Evolutionary conservation across 768 basidiomycete species (phyloP).

Genomic region (Tulasnella sp.): DNA sequence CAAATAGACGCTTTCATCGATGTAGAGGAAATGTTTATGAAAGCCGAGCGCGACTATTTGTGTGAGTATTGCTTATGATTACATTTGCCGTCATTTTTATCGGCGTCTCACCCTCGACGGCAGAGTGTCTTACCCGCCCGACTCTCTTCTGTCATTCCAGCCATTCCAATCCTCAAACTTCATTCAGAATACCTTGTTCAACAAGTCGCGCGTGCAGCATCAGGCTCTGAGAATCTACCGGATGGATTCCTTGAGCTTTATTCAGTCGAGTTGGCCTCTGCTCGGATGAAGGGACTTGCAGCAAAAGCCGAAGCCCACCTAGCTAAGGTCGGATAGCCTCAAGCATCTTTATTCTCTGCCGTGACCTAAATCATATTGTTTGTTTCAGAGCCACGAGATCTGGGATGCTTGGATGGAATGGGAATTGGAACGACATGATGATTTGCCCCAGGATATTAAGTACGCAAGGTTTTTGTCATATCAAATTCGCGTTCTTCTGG

Average conservation of each 20-base stretch:
- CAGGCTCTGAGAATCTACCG: background rate
- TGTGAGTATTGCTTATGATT: background rate
- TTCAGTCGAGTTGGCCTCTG: conserved; percentile 2
- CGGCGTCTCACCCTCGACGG: background rate
- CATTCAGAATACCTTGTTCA: conserved; percentile 20
- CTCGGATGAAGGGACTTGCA: conserved; percentile 40
- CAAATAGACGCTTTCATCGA: conserved; percentile 15
- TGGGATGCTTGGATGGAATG: conserved; percentile 74
- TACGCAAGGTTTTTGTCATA: background rate
- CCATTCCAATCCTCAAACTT: conserved; percentile 27
- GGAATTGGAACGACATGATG: conserved; percentile 57
- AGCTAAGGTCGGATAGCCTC: conserved; percentile 49
- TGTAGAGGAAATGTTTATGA: conserved; percentile 25
- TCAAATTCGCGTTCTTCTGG: background rate
- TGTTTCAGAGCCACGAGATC: conserved; percentile 57
- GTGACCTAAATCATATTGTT: background rate
- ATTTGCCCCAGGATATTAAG: background rate
- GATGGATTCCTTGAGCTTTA: conserved; percentile 20
- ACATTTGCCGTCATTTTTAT: background rate
- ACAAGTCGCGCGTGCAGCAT: background rate
- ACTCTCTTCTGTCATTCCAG: conserved; percentile 16
- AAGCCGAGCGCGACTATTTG: conserved; percentile 14
- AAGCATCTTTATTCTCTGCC: background rate
- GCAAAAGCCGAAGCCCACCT: conserved; percentile 59
- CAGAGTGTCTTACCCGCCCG: background rate